Evolutionary conservation across 345 rosid species (phyloP).

Genomic region (Clausena lansium): DNA sequence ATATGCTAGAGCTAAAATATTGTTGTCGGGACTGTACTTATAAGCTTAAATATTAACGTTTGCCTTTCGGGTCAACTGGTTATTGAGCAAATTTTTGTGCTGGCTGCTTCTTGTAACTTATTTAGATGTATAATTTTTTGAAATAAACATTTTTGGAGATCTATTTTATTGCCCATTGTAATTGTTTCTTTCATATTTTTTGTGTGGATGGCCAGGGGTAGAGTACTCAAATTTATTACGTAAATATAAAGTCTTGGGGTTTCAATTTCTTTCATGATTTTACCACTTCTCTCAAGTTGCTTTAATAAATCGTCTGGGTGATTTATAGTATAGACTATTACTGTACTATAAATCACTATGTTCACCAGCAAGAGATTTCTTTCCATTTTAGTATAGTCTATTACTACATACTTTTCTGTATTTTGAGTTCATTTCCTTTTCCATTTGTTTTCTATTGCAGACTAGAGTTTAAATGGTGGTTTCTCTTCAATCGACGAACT

Average conservation of each 20-base stretch:
- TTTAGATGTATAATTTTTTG: neutral
- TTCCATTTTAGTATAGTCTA: neutral
- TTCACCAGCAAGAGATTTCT: neutral
- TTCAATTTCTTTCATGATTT: neutral
- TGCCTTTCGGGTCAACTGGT: neutral
- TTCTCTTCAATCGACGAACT: constrained; percentile 9
- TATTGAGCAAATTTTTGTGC: neutral
- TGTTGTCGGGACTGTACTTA: neutral
- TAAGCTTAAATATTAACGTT: neutral
- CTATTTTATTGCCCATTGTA: neutral
- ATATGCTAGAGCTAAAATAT: neutral
- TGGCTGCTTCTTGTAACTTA: neutral
- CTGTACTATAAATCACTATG: too few species aligned
- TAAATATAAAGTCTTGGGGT: neutral
- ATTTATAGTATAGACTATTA: too few species aligned
- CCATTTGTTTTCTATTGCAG: constrained; percentile 19
- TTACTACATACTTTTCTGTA: neutral
- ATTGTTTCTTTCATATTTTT: neutral
- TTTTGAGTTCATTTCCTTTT: constrained; percentile 10
- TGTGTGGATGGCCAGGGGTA: too few species aligned
- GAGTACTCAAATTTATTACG: too few species aligned
- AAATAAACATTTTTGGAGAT: neutral
- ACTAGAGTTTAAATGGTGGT: constrained; percentile 20
- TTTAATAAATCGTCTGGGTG: neutral
- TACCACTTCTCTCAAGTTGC: neutral